Percentiles rank a stretch among this genome's conserved stretches.
Evolutionary conservation across 2,329 filamentous ascomycete genomes (phyloP).

Genomic region (Paracorniculantispora psalliotae): DNA sequence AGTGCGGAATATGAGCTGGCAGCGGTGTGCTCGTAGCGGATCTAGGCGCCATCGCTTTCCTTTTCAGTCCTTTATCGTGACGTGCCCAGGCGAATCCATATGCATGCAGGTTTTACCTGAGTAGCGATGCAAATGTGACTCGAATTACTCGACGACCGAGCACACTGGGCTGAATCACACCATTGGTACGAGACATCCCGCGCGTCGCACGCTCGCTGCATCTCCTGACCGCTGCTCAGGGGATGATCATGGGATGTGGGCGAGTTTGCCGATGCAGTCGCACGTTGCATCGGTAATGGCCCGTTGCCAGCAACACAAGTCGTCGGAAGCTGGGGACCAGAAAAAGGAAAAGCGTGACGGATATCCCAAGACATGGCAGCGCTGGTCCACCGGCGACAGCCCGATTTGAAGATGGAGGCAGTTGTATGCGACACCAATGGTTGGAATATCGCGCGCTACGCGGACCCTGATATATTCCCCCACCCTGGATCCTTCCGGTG

Average conservation of each 20-base stretch:
- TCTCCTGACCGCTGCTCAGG: not conserved
- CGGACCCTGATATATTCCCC: not conserved
- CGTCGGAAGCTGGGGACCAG: not conserved
- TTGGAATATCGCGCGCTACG: not conserved
- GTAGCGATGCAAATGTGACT: not conserved
- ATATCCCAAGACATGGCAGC: not conserved
- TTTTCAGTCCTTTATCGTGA: not conserved
- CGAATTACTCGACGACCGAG: not conserved
- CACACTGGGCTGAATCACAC: not conserved
- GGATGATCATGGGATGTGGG: not conserved
- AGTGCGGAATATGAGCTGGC: not conserved
- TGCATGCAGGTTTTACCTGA: not conserved
- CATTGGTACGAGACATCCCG: not conserved
- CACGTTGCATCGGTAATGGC: not conserved
- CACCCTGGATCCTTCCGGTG: not conserved
- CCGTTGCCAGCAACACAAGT: not conserved
- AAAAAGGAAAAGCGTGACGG: not conserved
- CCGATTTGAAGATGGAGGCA: not conserved
- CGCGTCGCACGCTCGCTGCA: not conserved
- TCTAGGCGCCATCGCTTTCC: too few species aligned
- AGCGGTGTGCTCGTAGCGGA: not conserved
- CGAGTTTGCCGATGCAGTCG: not conserved
- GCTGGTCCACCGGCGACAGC: not conserved
- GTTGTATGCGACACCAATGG: not conserved
- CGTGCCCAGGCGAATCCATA: not conserved